Evolutionary conservation across 2,329 filamentous ascomycete genomes (phyloP).

Genomic region (Xylariaceae sp.): DNA sequence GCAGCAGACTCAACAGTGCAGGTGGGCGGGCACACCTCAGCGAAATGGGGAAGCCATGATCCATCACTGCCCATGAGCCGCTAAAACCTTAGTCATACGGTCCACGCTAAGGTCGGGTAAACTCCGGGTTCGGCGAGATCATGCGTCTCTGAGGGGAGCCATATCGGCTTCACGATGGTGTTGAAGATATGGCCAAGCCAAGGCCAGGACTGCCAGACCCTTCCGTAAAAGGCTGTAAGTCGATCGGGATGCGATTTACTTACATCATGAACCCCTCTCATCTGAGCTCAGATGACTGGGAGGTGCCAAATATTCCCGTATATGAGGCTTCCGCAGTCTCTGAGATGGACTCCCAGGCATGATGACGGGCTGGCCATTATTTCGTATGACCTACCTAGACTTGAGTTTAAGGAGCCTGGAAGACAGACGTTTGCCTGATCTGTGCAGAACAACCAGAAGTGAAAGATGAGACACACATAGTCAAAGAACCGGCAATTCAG

Average conservation of each 20-base stretch:
- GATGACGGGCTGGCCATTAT: not conserved
- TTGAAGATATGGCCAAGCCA: slow-evolving; percentile 2
- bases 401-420: too few relatives aligned
- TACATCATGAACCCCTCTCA: slow-evolving; percentile 1
- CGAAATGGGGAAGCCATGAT: not conserved
- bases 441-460: not conserved
- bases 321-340: not conserved
- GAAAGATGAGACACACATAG: not conserved
- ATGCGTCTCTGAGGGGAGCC: slow-evolving; percentile 23
- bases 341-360: not conserved
- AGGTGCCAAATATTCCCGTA: not conserved
- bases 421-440: too few relatives aligned
- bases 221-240: not conserved
- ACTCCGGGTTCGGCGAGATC: slow-evolving; percentile 19
- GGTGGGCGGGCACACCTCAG: too few relatives aligned
- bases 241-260: slow-evolving; percentile 1
- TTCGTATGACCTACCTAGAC: not conserved
- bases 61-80: not conserved
- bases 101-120: slow-evolving; percentile 18
- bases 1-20: slow-evolving; percentile 1
- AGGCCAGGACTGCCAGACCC: not conserved
- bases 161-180: slow-evolving; percentile 18
- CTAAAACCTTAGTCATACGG: slow-evolving; percentile 19
- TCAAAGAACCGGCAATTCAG: not conserved
- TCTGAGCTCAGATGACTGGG: not conserved